phyloP scores from a whole-genome alignment of 2,329 filamentous ascomycete species.

The Stemphylium lycopersici region DNA sequence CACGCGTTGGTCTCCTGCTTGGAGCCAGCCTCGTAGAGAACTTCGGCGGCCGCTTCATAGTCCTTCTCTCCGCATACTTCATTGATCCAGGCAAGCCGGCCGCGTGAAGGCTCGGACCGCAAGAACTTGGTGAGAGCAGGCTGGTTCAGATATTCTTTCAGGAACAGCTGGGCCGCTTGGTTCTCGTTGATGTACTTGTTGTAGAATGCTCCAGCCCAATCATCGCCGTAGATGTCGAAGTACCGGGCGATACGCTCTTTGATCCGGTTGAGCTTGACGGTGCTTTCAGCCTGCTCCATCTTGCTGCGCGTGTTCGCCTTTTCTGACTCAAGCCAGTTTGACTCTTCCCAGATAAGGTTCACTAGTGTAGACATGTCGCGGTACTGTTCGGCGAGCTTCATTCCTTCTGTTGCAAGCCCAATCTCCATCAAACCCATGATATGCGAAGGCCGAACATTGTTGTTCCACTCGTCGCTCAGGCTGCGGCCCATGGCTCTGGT shows the following conservation, averaged over 20 bases:
- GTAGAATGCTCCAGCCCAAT: slow-evolving; percentile 79
- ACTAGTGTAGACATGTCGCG: slow-evolving; percentile 68
- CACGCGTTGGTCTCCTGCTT: slow-evolving; percentile 79
- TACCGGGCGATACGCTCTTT: slow-evolving; percentile 55
- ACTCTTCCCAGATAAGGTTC: slow-evolving; percentile 55
- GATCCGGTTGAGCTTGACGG: slow-evolving; percentile 51
- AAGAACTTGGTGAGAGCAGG: slow-evolving; percentile 79
- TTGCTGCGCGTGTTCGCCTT: slow-evolving; percentile 40
- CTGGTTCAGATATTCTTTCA: slow-evolving; percentile 70
- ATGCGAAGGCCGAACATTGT: slow-evolving; percentile 49
- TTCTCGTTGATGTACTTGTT: slow-evolving; percentile 71
- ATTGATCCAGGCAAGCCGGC: slow-evolving; percentile 92
- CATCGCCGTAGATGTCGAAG: slow-evolving; percentile 69
- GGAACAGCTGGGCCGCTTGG: slow-evolving; percentile 60
- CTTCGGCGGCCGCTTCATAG: slow-evolving; percentile 73
- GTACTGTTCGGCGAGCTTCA: slow-evolving; percentile 67
- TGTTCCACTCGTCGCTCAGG: slow-evolving; percentile 53
- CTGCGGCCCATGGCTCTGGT: slow-evolving; percentile 56
- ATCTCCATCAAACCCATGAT: slow-evolving; percentile 54
- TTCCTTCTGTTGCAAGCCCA: slow-evolving; percentile 62
- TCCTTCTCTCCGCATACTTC: slow-evolving; percentile 80
- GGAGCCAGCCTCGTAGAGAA: slow-evolving; percentile 72
- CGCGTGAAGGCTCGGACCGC: slow-evolving; percentile 71
- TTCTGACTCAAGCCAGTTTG: slow-evolving; percentile 47
- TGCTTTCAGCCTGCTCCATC: slow-evolving; percentile 44